Conservation (phyloP, 1,284 basidiomycete genomes). For the Fomitopsis schrenkii region DNA sequence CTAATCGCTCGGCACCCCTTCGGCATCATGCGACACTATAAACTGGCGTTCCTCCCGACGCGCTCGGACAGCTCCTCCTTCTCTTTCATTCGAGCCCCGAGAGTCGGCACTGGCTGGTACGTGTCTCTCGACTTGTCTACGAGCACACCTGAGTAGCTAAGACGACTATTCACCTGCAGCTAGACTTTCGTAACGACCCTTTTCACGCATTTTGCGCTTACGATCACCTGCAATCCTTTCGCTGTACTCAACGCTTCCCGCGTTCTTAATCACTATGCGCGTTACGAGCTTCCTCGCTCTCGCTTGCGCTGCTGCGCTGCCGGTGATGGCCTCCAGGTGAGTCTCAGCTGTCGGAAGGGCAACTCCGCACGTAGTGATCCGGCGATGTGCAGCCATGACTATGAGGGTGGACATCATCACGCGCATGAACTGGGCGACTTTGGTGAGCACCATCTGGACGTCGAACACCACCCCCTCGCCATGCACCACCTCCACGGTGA, state of each 20-base stretch:
- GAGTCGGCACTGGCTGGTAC: conserved; percentile 1
- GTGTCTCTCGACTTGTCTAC: not conserved
- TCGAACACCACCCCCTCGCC: not conserved
- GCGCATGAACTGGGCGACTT: not conserved
- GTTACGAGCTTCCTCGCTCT: not conserved
- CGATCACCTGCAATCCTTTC: not conserved
- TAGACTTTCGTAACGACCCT: not conserved
- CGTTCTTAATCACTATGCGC: not conserved
- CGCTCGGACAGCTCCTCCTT: not conserved
- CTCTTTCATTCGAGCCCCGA: not conserved
- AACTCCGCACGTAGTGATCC: too few species aligned
- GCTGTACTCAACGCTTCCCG: not conserved
- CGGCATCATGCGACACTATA: not conserved
- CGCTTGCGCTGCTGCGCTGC: not conserved
- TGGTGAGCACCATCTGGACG: not conserved
- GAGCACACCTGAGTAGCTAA: not conserved
- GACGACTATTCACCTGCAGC: not conserved
- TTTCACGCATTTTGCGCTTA: not conserved
- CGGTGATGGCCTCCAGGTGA: not conserved
- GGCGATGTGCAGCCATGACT: not conserved
- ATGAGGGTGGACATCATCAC: not conserved
- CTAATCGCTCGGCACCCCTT: not conserved
- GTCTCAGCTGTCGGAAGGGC: not conserved
- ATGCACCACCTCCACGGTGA: not conserved
- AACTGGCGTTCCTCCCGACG: not conserved